Conservation (phyloP, 495 filamentous ascomycete genomes). For the Aspergillus wentii region DNA sequence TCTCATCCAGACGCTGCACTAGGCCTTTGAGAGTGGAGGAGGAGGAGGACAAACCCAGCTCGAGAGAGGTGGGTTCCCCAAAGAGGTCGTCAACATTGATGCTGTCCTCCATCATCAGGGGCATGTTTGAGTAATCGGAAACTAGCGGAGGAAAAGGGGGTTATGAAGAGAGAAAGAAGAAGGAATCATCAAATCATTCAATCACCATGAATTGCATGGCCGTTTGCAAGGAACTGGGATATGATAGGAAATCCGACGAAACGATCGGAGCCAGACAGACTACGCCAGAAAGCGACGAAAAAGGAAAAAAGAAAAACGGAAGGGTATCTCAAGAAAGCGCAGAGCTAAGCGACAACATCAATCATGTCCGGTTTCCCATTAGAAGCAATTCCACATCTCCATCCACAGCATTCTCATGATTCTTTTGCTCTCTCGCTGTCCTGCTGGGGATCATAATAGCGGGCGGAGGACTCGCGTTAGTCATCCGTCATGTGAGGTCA, state of each 20-base stretch:
- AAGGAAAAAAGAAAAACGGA: too few relatives aligned
- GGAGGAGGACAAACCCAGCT: constrained; percentile 50
- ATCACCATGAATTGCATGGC: too few relatives aligned
- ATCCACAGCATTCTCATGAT: too few relatives aligned
- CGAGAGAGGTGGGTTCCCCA: constrained; percentile 56
- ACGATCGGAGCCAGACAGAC: neutral
- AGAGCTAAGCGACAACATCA: neutral
- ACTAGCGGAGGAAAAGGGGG: too few relatives aligned
- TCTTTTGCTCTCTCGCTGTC: neutral
- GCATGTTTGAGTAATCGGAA: too few relatives aligned
- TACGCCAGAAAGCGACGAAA: too few relatives aligned
- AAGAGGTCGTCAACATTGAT: constrained; percentile 73
- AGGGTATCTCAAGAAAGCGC: neutral
- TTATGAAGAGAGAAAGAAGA: neutral
- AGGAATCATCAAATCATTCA: too few relatives aligned
- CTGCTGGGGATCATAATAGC: too few relatives aligned
- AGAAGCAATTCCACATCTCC: too few relatives aligned
- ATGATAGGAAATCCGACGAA: too few relatives aligned
- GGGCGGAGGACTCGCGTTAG: constrained; percentile 11
- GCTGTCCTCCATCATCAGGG: constrained; percentile 62
- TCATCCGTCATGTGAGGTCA: constrained; percentile 19
- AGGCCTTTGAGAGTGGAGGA: constrained; percentile 59
- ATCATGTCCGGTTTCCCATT: too few relatives aligned
- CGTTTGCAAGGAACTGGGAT: too few relatives aligned
- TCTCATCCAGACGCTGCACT: constrained; percentile 69